Evolutionary conservation across 2,329 filamentous ascomycete species (phyloP), one percentile per base, ranked within the genome.

Genomic region (Clonostachys rosea): DNA sequence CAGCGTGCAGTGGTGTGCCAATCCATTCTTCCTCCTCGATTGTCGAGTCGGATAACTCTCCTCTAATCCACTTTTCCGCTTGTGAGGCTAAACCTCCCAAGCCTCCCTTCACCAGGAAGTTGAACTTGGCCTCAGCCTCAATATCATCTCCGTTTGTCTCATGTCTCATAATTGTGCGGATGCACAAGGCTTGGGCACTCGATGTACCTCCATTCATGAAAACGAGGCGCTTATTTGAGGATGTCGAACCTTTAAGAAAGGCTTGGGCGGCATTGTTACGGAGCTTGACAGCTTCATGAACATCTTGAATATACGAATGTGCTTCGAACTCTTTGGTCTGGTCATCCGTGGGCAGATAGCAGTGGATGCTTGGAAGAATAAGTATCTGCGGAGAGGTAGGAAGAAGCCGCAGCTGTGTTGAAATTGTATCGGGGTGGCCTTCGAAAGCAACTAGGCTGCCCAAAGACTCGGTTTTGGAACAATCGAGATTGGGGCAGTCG

Each of bases 371-470:
- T 0, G 81, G 80, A 2, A 86, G 64, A 35, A 83, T 70, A 20
- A 84, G 60, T 36, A 85, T 74, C 48, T 83, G 76, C 1, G 75
- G 63, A 2, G 79, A 84, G 5, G 70, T 71, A 9, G 82, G 82
- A 11, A 86, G 71, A 4, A 85, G 69, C 42, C 74, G 74, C 37
- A 85, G 64, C 54, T 86, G 82, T 5, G 78, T 83, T 20, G 76
- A 73, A 33, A 85, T 69, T 33, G 70, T 65, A 42, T 82, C 74
- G 20, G 63, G 55, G 34, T 78, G 69, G 6, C 82, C 82, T 56
- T 85, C 82, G 47, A 86, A 74, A 51, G 81, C 79, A 45, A 86
- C 70, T 46, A 85, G 62, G 56, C 71, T 77, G 42, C 80, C 79
- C 42, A 56, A 47, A 34, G 50, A 45, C n/a, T 55, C 42, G 36